phyloP scores from a whole-genome alignment of 768 basidiomycete genomes.

The Boletus huronensis region DNA sequence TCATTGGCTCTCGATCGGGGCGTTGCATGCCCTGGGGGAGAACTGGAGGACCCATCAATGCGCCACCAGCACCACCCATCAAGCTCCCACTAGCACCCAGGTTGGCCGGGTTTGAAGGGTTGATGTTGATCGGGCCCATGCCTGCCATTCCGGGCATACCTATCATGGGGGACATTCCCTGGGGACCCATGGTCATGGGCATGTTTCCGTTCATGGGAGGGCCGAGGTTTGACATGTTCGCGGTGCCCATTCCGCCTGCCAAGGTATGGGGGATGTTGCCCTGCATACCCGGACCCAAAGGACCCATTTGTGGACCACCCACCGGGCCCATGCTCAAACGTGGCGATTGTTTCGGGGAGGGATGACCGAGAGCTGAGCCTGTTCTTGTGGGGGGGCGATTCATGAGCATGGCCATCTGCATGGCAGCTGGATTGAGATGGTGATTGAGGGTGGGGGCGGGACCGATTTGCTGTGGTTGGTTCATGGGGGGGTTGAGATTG shows the following conservation, averaged over 20 bases:
- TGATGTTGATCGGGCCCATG: slow-evolving; percentile 25
- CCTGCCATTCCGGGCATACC: slow-evolving; percentile 15
- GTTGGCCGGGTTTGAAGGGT: slow-evolving; percentile 9
- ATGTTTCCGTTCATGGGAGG: slow-evolving; percentile 19
- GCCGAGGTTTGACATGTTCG: slow-evolving; percentile 9
- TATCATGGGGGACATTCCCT: slow-evolving; percentile 14
- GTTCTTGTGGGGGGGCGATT: slow-evolving; percentile 30
- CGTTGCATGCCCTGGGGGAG: slow-evolving; percentile 28
- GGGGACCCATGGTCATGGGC: slow-evolving; percentile 12
- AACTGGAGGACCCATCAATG: slow-evolving; percentile 41
- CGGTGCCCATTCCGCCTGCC: slow-evolving; percentile 11
- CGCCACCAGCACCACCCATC: slow-evolving; percentile 30
- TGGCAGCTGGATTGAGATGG: slow-evolving; percentile 15
- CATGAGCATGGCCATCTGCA: slow-evolving; percentile 24
- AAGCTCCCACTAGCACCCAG: slow-evolving; percentile 22
- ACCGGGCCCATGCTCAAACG: slow-evolving; percentile 20
- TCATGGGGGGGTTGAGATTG: slow-evolving; percentile 12
- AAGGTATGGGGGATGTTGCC: slow-evolving; percentile 13
- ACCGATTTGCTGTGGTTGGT: slow-evolving; percentile 23
- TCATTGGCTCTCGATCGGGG: slow-evolving; percentile 21
- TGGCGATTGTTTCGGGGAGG: slow-evolving; percentile 30
- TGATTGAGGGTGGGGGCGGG: slow-evolving; percentile 6
- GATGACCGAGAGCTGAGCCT: slow-evolving; percentile 27
- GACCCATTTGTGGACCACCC: slow-evolving; percentile 7
- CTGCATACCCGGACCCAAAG: slow-evolving; percentile 13